Evolutionary conservation across 1,284 basidiomycete species (phyloP).

Genomic region (Leccinum fuscescens): DNA sequence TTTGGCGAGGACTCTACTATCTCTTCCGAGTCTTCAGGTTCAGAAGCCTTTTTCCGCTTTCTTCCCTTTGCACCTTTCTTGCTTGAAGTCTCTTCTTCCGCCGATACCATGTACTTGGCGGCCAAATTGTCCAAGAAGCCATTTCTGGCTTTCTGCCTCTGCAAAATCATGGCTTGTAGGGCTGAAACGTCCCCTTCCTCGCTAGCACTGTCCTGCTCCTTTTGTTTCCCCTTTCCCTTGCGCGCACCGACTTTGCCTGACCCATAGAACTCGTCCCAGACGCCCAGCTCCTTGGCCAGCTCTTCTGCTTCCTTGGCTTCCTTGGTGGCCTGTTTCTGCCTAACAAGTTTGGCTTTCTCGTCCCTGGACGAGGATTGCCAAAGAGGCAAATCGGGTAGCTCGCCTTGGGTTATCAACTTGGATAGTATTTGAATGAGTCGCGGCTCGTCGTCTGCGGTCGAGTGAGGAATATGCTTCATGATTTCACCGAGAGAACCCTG

Average conservation of each 20-base stretch:
- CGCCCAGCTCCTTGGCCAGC: constrained; percentile 83
- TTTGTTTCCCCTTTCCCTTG: constrained; percentile 57
- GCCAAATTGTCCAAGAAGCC: constrained; percentile 77
- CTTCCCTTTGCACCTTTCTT: constrained; percentile 47
- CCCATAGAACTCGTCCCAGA: constrained; percentile 95
- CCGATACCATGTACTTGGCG: constrained; percentile 69
- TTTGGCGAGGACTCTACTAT: constrained; percentile 52
- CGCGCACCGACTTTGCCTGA: constrained; percentile 68
- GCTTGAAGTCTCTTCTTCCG: constrained; percentile 37
- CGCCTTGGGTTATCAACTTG: constrained; percentile 59
- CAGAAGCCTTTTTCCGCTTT: constrained; percentile 47
- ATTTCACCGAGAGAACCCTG: constrained; percentile 76
- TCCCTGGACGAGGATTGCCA: constrained; percentile 78
- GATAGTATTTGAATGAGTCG: constrained; percentile 78
- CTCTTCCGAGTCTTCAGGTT: constrained; percentile 33
- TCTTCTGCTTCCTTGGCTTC: constrained; percentile 86
- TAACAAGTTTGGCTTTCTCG: constrained; percentile 69
- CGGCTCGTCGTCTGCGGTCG: constrained; percentile 75
- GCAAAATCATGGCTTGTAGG: constrained; percentile 81
- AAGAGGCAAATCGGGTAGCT: constrained; percentile 54
- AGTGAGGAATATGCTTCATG: constrained; percentile 83
- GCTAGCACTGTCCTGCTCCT: constrained; percentile 46
- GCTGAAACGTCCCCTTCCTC: constrained; percentile 65
- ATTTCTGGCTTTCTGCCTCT: constrained; percentile 70
- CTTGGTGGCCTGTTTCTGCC: constrained; percentile 71